phyloP scores from a whole-genome alignment of 306 rosid genomes.

The Comarum palustre region DNA sequence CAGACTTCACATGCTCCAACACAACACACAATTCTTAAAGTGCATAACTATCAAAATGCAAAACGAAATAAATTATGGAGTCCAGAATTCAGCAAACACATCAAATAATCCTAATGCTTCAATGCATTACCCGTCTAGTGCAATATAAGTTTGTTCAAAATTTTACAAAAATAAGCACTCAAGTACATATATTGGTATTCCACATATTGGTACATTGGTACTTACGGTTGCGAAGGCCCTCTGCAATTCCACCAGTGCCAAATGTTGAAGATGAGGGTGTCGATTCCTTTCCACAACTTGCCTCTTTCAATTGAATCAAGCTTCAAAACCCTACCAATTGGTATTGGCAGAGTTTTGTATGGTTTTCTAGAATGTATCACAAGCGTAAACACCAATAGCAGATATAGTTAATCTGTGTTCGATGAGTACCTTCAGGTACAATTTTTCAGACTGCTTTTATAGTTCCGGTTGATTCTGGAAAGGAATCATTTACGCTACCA shows the following conservation, averaged over 20 bases:
- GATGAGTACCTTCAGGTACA: slow-evolving; percentile 34
- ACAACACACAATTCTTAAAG: no score
- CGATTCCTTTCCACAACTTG: slow-evolving; percentile 56
- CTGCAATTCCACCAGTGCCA: slow-evolving; percentile 99
- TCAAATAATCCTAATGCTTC: no score
- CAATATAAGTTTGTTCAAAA: no score
- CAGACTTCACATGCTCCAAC: no score
- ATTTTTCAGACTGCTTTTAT: slow-evolving; percentile 21
- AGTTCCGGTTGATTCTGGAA: slow-evolving; percentile 36
- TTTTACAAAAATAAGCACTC: no score
- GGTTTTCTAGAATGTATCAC: slow-evolving; percentile 23
- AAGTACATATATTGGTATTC: no score
- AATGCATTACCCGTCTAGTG: no score
- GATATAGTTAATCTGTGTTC: slow-evolving; percentile 31
- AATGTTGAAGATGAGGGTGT: slow-evolving; percentile 82
- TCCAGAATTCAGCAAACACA: no score
- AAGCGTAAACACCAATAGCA: slow-evolving; percentile 15
- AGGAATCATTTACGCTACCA: slow-evolving; percentile 37
- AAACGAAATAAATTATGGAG: no score
- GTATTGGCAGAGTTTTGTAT: slow-evolving; percentile 20
- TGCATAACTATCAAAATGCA: no score
- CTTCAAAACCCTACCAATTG: slow-evolving; percentile 70
- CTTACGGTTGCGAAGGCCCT: slow-evolving; percentile 91
- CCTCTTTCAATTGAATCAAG: slow-evolving; percentile 66
- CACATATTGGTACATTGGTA: no score